Base-by-base conservation (phyloP, 805 yeast genomes). In the Priceomyces castillae region DNA sequence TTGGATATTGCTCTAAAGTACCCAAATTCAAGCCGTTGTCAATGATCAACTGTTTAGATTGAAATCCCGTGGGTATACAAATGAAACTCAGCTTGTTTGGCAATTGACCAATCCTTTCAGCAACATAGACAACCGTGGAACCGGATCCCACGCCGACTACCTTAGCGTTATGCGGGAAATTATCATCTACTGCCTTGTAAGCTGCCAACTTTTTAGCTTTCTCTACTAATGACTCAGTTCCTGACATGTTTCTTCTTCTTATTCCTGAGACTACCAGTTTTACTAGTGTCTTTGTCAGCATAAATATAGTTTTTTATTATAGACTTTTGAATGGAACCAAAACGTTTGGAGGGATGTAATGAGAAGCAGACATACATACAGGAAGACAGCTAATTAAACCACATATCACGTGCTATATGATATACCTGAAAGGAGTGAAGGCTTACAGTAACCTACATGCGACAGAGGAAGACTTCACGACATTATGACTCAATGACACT, bases 11-110 rank as follows among this genome's bases (percentile, higher is more conserved):
- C 57, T 92, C 97, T 47, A 92, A 79, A 7, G 86, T 74, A 1
- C 95, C 96, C 50, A 90, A 72, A 33, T 65, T 74, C 49, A 94
- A 73, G 0, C 94, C 94, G 55, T 90, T 90, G 45, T 80, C 85
- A 46, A 88, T 69, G 54, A 94, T 90, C 52, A 94, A 76, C 56
- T 84, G 88, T 57, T 86, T 86, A 36, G 95, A 85, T 68, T 94
- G 99, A 75, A 90, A 94, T 1, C 99, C 99, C 1, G 99, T 94
- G 40, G 99, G 96, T 37, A 94, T 81, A 66, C 96, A 94, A 25
- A 81, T 77, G 51, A 87, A 81, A 34, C 76, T 61, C 19, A 60
- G 54, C 57, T 84, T 79, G 52, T 74, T 67, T 28, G 58, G 43
- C 46, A 77, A 66, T 64, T 86, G 90, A 7, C 95, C 96, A 44